Conservation (phyloP, 768 basidiomycete genomes). For the Leccinum barrowsii region DNA sequence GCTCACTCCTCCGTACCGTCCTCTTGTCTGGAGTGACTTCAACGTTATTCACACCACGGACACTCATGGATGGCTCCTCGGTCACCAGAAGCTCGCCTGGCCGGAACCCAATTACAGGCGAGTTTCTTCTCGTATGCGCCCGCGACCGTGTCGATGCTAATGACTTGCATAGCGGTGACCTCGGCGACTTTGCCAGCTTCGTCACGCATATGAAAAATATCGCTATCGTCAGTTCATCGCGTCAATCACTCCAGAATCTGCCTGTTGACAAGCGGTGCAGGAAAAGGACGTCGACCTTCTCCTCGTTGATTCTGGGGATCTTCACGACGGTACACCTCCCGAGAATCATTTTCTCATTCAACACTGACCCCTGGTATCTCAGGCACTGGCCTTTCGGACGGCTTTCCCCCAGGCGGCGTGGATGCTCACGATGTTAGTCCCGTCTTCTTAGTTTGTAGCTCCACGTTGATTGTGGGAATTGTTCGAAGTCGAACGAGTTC, state of each 20-base stretch:
- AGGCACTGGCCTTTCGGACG: constrained; percentile 79
- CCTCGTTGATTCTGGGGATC: constrained; percentile 74
- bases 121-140: constrained; percentile 8
- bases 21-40: constrained; percentile 81
- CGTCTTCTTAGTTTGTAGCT: neutral
- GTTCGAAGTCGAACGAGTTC: constrained; percentile 29
- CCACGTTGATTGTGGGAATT: neutral
- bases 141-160: neutral
- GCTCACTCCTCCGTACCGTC: constrained; percentile 56
- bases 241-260: neutral
- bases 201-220: constrained; percentile 76
- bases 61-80: constrained; percentile 77
- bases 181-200: constrained; percentile 86
- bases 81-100: constrained; percentile 71
- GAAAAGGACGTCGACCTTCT: constrained; percentile 78
- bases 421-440: constrained; percentile 64
- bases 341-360: neutral
- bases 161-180: constrained; percentile 42
- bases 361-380: constrained; percentile 6
- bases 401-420: constrained; percentile 50
- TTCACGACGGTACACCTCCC: constrained; percentile 55
- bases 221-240: constrained; percentile 46
- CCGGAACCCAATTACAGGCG: constrained; percentile 77
- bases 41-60: constrained; percentile 88
- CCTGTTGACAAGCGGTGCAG: constrained; percentile 24